These are phyloP conservation scores for Leucosporidium yakuticum DNA, from an alignment of 768 basidiomycete species.

Conservation along the genomic window DNA sequence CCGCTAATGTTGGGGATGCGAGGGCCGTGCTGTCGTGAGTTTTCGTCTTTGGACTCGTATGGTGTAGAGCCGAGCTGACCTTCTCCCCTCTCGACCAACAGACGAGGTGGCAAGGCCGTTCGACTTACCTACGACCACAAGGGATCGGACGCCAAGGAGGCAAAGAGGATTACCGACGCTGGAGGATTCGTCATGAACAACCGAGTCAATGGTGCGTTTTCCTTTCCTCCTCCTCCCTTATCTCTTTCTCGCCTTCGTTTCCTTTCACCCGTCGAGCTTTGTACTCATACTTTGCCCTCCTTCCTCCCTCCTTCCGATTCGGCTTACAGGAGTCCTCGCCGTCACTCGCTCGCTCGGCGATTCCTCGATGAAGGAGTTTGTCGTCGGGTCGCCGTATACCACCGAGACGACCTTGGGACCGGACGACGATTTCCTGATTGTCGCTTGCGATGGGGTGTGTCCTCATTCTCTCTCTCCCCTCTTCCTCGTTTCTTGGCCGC, in stretches of 20 bases:
- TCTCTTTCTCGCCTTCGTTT: slow-evolving; percentile 85
- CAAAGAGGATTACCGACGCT: slow-evolving; percentile 93
- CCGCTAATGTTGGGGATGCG: slow-evolving; percentile 95
- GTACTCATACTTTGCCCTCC: slow-evolving; percentile 88
- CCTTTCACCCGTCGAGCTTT: slow-evolving; percentile 57
- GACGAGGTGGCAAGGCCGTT: slow-evolving; percentile 78
- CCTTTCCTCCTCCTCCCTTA: too few relatives aligned
- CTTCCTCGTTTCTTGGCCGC: too few relatives aligned
- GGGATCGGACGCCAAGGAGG: slow-evolving; percentile 92
- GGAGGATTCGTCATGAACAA: slow-evolving; percentile 99
- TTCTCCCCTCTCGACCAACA: slow-evolving; percentile 7
- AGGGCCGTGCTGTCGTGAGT: slow-evolving; percentile 74
- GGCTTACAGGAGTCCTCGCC: slow-evolving; percentile 69
- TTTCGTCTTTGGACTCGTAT: background rate
- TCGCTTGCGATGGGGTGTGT: slow-evolving; percentile 74
- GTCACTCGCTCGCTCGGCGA: slow-evolving; percentile 95
- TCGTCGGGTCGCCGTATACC: slow-evolving; percentile 94
- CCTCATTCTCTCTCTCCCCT: background rate
- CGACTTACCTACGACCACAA: slow-evolving; percentile 98
- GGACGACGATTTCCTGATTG: slow-evolving; percentile 81
- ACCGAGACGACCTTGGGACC: slow-evolving; percentile 90
- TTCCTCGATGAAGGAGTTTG: slow-evolving; percentile 98
- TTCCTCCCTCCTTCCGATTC: slow-evolving; percentile 48
- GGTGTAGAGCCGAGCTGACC: background rate
- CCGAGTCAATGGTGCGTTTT: slow-evolving; percentile 73